Evolutionary conservation across 2,329 filamentous ascomycete species (phyloP).

Genomic region (Alternaria alternata): DNA sequence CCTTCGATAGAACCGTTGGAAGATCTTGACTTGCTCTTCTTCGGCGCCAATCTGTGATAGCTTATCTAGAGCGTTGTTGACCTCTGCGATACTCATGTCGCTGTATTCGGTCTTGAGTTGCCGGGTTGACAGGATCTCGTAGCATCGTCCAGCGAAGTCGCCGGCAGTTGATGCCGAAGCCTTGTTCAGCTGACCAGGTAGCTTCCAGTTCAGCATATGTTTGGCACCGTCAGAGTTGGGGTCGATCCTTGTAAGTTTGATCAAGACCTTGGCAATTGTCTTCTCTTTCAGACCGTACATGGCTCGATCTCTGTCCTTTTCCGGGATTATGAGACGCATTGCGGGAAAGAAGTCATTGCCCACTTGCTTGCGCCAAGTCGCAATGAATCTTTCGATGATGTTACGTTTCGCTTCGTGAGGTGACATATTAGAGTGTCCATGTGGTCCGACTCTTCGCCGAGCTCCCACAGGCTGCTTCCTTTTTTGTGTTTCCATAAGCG

Average conservation of each 20-base stretch:
- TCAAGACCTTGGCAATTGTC: constrained; percentile 86
- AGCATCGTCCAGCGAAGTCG: constrained; percentile 91
- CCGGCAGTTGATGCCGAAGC: constrained; percentile 69
- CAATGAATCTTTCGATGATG: constrained; percentile 87
- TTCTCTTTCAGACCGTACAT: constrained; percentile 97
- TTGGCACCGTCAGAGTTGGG: constrained; percentile 88
- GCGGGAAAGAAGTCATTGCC: constrained; percentile 94
- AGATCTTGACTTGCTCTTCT: constrained; percentile 81
- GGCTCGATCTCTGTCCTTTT: constrained; percentile 89
- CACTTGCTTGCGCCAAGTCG: constrained; percentile 85
- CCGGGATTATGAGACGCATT: constrained; percentile 87
- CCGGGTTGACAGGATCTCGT: constrained; percentile 83
- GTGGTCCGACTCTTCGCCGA: constrained; percentile 67
- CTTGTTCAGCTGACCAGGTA: constrained; percentile 69
- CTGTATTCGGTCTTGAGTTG: constrained; percentile 77
- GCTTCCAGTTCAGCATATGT: constrained; percentile 88
- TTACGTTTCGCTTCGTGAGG: constrained; percentile 80
- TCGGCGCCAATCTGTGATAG: constrained; percentile 80
- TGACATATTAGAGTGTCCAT: constrained; percentile 66
- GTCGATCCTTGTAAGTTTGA: constrained; percentile 91
- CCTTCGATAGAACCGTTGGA: constrained; percentile 82
- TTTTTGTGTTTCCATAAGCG: constrained; percentile 79
- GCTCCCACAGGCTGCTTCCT: constrained; percentile 65
- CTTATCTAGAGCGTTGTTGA: constrained; percentile 84
- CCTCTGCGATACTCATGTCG: constrained; percentile 84